A percentile compares a stretch with the other conserved stretches of the same genome.
phyloP scores from a whole-genome alignment of 2,329 filamentous ascomycete species.

The Plenodomus lindquistii region DNA sequence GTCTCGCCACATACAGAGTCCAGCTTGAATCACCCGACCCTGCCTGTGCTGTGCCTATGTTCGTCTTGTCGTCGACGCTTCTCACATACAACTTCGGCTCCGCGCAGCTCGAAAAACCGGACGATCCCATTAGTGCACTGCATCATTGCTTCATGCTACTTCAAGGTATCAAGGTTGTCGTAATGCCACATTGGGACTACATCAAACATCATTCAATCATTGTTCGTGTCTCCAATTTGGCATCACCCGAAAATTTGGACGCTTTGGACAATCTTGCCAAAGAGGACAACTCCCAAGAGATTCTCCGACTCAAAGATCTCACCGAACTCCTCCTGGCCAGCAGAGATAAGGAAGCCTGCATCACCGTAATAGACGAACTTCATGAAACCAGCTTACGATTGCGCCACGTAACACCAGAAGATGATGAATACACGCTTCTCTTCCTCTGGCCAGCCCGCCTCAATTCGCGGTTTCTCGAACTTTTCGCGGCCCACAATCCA shows the following conservation, averaged over 20 bases:
- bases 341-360: conserved; percentile 24
- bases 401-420: conserved; percentile 18
- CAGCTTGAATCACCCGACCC: conserved; percentile 23
- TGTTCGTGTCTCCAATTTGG: conserved; percentile 15
- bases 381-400: conserved; percentile 24
- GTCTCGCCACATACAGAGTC: conserved; percentile 27
- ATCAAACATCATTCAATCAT: conserved; percentile 24
- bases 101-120: conserved; percentile 29
- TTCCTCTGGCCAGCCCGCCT: conserved; percentile 31
- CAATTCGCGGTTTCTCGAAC: conserved; percentile 26
- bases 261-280: conserved; percentile 15
- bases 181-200: conserved; percentile 24
- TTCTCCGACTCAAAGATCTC: conserved; percentile 27
- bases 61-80: conserved; percentile 32
- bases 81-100: conserved; percentile 35
- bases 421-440: conserved; percentile 28
- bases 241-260: conserved; percentile 10
- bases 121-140: conserved; percentile 31
- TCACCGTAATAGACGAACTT: conserved; percentile 27
- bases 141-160: conserved; percentile 36
- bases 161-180: conserved; percentile 31
- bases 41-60: conserved; percentile 33
- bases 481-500: conserved; percentile 31
- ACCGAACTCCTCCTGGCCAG: conserved; percentile 23
- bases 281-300: conserved; percentile 21